Evolutionary conservation across 371 early-diverging fungal species (phyloP).

Genomic region (Haplosporangium sp.): DNA sequence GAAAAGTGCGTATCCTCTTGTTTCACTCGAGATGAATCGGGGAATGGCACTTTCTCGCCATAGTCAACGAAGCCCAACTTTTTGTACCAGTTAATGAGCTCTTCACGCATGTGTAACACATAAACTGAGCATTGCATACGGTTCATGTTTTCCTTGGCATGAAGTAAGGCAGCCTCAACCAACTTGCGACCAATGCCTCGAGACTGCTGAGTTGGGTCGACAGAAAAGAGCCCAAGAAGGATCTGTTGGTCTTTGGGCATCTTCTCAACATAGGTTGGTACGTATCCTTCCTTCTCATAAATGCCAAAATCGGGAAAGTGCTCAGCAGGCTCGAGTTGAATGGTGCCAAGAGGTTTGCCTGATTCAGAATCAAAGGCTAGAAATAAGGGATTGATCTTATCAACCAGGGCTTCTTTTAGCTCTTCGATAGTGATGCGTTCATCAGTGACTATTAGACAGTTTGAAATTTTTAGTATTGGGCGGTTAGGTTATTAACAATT

Average conservation of each 20-base stretch:
- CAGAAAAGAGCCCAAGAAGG: constrained; percentile 62
- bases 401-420: constrained; percentile 25
- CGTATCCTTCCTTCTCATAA: constrained; percentile 28
- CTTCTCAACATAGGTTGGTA: constrained; percentile 15
- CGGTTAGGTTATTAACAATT: neutral
- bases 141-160: constrained; percentile 56
- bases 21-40: constrained; percentile 32
- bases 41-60: constrained; percentile 61
- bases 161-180: constrained; percentile 57
- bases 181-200: constrained; percentile 67
- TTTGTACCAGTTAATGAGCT: constrained; percentile 65
- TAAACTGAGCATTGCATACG: constrained; percentile 58
- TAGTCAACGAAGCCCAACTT: constrained; percentile 66
- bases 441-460: constrained; percentile 17
- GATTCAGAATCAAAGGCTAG: constrained; percentile 47
- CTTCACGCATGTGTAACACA: constrained; percentile 63
- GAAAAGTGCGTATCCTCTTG: constrained; percentile 37
- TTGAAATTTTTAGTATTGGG: too few species aligned
- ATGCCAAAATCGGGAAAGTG: constrained; percentile 38
- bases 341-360: constrained; percentile 38
- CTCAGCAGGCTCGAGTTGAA: constrained; percentile 47
- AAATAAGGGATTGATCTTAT: constrained; percentile 41
- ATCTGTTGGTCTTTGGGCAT: constrained; percentile 38
- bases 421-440: constrained; percentile 39
- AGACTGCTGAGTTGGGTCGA: constrained; percentile 63